Conservation (phyloP, 2,329 filamentous ascomycete genomes). For the Aspergillus versicolor region DNA sequence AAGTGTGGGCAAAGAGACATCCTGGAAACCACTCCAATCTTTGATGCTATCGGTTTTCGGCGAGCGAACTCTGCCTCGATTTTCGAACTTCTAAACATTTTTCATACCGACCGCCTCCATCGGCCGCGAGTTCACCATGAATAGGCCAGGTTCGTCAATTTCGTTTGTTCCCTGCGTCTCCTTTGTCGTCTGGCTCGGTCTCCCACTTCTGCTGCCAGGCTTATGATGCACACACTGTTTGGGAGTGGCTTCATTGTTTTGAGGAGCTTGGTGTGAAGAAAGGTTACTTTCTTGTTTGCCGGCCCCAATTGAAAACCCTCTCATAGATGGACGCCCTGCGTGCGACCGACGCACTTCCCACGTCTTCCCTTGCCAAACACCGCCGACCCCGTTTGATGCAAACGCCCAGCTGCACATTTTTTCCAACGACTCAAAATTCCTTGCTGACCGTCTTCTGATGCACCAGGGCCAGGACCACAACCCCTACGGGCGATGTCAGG, state of each 20-base stretch:
- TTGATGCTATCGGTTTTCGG: constrained; percentile 6
- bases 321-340: constrained; percentile 18
- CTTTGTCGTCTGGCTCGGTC: constrained; percentile 16
- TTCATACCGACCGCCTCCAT: constrained; percentile 15
- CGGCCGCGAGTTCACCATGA: constrained; percentile 38
- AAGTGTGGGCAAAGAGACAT: constrained; percentile 21
- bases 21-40: constrained; percentile 18
- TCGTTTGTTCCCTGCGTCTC: constrained; percentile 24
- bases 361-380: constrained; percentile 3
- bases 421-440: neutral
- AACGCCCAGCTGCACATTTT: constrained; percentile 2
- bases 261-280: constrained; percentile 7
- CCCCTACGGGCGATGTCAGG: constrained; percentile 54
- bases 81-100: constrained; percentile 6
- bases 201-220: constrained; percentile 1
- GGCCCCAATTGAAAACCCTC: constrained; percentile 23
- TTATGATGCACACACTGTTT: constrained; percentile 4
- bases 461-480: constrained; percentile 50
- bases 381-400: constrained; percentile 2
- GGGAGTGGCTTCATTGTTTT: neutral
- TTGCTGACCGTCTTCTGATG: constrained; percentile 16
- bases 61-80: constrained; percentile 5
- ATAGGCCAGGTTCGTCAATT: constrained; percentile 49
- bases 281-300: neutral
- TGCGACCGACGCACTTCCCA: constrained; percentile 24